A percentile compares a stretch with the other conserved stretches of the same genome.
Evolutionary conservation across 1,284 basidiomycete species (phyloP).

Genomic region (Singerocomus inundabilis): DNA sequence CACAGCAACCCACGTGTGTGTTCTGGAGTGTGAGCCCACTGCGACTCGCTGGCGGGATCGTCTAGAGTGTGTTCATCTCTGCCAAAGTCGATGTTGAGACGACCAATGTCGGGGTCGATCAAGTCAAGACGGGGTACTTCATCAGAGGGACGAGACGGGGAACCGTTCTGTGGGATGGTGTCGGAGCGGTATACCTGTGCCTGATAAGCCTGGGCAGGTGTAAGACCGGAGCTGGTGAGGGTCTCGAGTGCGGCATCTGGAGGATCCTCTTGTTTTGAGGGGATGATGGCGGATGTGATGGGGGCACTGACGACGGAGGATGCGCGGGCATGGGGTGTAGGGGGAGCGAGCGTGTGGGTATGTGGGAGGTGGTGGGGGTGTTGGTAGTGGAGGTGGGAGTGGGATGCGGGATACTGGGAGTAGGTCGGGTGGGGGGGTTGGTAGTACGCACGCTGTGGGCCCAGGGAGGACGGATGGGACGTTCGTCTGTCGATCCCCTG

Average conservation of each 20-base stretch:
- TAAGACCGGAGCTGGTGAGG: conserved; percentile 53
- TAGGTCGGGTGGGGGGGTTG: conserved; percentile 34
- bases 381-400: conserved; percentile 27
- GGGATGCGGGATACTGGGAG: conserved; percentile 27
- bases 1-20: conserved; percentile 33
- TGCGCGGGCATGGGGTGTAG: conserved; percentile 43
- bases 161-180: conserved; percentile 35
- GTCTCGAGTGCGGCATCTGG: conserved; percentile 50
- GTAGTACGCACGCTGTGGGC: conserved; percentile 30
- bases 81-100: conserved; percentile 58
- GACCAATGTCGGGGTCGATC: conserved; percentile 50
- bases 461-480: conserved; percentile 31
- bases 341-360: conserved; percentile 39
- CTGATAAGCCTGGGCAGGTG: conserved; percentile 77
- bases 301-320: conserved; percentile 51
- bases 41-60: conserved; percentile 56
- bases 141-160: conserved; percentile 16
- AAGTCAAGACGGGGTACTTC: conserved; percentile 45
- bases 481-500: conserved; percentile 30
- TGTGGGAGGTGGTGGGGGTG: conserved; percentile 28
- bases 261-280: conserved; percentile 53
- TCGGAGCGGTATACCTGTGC: conserved; percentile 61
- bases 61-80: conserved; percentile 39
- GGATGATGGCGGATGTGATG: conserved; percentile 44
- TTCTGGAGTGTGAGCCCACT: conserved; percentile 50